Evolutionary conservation across 2,329 filamentous ascomycete species (phyloP).

Genomic region (Aspergillus sp.): DNA sequence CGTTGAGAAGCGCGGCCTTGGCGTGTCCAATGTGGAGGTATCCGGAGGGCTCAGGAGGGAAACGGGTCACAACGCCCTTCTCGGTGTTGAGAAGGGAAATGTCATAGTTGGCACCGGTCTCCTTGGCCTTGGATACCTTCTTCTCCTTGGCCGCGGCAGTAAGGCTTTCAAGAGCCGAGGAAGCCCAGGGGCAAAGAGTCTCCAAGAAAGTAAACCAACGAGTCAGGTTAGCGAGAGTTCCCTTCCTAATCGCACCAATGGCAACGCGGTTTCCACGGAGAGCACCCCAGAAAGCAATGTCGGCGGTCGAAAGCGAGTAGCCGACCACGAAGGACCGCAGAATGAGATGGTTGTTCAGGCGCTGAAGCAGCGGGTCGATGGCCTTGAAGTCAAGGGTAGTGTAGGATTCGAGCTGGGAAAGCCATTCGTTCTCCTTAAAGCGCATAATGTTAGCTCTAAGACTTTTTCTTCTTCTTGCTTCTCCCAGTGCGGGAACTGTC

Average conservation of each 20-base stretch:
- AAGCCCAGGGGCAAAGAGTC: slow-evolving; percentile 74
- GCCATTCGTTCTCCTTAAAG: slow-evolving; percentile 54
- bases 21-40: slow-evolving; percentile 96
- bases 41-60: slow-evolving; percentile 92
- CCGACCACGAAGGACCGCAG: slow-evolving; percentile 84
- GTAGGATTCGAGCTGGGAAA: slow-evolving; percentile 53
- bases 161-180: slow-evolving; percentile 66
- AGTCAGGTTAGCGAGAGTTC: slow-evolving; percentile 70
- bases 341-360: slow-evolving; percentile 83
- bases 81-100: slow-evolving; percentile 82
- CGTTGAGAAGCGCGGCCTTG: slow-evolving; percentile 89
- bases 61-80: slow-evolving; percentile 86
- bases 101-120: slow-evolving; percentile 77
- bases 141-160: slow-evolving; percentile 69
- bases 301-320: slow-evolving; percentile 72
- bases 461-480: background rate
- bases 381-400: slow-evolving; percentile 74
- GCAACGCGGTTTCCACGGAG: slow-evolving; percentile 84
- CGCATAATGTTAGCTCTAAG: slow-evolving; percentile 3
- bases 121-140: slow-evolving; percentile 67
- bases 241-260: slow-evolving; percentile 76
- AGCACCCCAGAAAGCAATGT: slow-evolving; percentile 79
- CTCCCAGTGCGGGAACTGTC: background rate
- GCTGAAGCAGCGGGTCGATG: slow-evolving; percentile 70
- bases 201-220: slow-evolving; percentile 90